phyloP scores from a whole-genome alignment of 1,284 basidiomycete genomes.

The Leccinum pallidistipes region DNA sequence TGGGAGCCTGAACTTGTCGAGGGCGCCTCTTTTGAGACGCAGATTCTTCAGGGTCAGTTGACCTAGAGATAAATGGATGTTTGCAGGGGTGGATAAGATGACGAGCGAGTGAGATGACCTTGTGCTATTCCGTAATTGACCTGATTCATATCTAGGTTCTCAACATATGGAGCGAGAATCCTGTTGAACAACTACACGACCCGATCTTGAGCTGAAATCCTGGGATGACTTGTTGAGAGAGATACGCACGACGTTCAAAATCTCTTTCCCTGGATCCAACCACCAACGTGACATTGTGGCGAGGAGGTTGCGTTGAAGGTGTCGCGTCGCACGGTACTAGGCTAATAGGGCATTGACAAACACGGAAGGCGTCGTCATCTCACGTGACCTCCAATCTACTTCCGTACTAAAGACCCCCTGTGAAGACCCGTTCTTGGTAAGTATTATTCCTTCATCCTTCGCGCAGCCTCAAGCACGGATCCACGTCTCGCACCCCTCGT shows the following conservation, averaged over 20 bases:
- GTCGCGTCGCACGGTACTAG: not conserved
- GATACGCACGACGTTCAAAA: slow-evolving; percentile 64
- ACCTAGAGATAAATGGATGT: slow-evolving; percentile 48
- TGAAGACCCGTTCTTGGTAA: slow-evolving; percentile 2
- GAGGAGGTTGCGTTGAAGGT: slow-evolving; percentile 1
- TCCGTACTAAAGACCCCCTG: not conserved
- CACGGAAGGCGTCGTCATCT: slow-evolving; percentile 30
- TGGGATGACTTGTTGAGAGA: not conserved
- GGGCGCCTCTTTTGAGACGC: slow-evolving; percentile 88
- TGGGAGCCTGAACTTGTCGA: slow-evolving; percentile 96
- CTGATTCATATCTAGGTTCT: slow-evolving; percentile 94
- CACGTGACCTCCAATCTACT: slow-evolving; percentile 25
- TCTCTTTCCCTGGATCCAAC: slow-evolving; percentile 77
- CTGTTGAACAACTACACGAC: slow-evolving; percentile 77
- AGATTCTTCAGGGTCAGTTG: slow-evolving; percentile 83
- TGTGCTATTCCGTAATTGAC: slow-evolving; percentile 94
- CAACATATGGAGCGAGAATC: slow-evolving; percentile 93
- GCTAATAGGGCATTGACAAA: slow-evolving; percentile 36
- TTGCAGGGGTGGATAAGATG: not conserved
- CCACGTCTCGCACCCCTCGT: slow-evolving; percentile 55
- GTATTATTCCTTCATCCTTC: slow-evolving; percentile 30
- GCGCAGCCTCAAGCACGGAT: slow-evolving; percentile 32
- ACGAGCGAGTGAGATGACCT: slow-evolving; percentile 46
- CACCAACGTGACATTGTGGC: slow-evolving; percentile 62
- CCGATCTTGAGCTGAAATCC: slow-evolving; percentile 1